Percentiles rank a stretch among this genome's conserved stretches.
Conservation (phyloP, 371 early-diverging fungal species). For the Mortierella sp. region DNA sequence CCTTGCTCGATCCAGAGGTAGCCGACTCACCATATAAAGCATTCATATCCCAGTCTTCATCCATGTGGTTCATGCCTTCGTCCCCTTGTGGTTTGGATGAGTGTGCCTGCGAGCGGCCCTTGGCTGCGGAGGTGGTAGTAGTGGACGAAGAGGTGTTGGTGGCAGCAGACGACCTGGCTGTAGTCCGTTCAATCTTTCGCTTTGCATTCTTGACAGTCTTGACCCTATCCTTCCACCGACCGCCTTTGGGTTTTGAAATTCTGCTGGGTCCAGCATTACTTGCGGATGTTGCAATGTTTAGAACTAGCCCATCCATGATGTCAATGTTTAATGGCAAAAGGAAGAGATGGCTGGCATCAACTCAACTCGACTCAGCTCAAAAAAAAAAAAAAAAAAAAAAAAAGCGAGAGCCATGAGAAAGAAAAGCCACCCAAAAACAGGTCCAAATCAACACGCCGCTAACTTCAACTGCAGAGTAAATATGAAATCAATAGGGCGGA, state of each 20-base stretch:
- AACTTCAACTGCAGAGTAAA: no score
- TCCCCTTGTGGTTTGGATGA: constrained; percentile 8
- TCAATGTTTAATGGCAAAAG: background rate
- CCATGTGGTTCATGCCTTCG: constrained; percentile 24
- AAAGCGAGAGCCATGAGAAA: no score
- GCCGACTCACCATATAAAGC: constrained; percentile 14
- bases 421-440: no score
- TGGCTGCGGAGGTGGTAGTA: constrained; percentile 4
- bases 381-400: no score
- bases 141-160: constrained; percentile 4
- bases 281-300: constrained; percentile 67
- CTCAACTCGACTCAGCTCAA: no score
- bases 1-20: constrained; percentile 39
- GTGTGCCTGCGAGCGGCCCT: constrained; percentile 5
- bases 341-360: no score
- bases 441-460: no score
- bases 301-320: constrained; percentile 68
- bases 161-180: constrained; percentile 17
- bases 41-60: background rate
- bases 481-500: no score
- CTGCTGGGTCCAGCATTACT: constrained; percentile 28
- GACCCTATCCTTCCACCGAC: constrained; percentile 62
- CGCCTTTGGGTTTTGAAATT: constrained; percentile 48
- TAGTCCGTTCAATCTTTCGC: constrained; percentile 23
- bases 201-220: constrained; percentile 52